A percentile compares a stretch with the other conserved stretches of the same genome.
Conservation (phyloP, 2,329 filamentous ascomycete genomes). For the Cyphellophora attinorum region DNA sequence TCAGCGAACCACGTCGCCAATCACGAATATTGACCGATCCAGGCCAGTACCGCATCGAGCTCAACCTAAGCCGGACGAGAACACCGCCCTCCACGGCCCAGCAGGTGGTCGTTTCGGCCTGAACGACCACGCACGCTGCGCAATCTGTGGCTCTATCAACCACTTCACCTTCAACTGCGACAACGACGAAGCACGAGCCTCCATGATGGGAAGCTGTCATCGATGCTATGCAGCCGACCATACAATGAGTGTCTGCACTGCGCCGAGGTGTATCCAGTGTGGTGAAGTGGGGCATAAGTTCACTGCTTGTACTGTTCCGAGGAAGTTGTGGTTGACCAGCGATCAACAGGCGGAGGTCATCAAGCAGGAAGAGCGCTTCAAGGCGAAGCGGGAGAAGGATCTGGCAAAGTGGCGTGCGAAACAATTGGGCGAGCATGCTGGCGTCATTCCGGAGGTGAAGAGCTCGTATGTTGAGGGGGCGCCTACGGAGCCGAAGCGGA, state of each 20-base stretch:
- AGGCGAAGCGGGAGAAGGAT: constrained; percentile 23
- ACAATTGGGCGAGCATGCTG: constrained; percentile 35
- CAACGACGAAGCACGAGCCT: constrained; percentile 30
- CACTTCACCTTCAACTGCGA: constrained; percentile 37
- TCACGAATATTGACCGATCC: no score
- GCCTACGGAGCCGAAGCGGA: constrained; percentile 16
- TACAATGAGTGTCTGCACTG: constrained; percentile 26
- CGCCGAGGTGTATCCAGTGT: constrained; percentile 33
- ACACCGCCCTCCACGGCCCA: constrained; percentile 22
- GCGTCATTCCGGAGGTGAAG: constrained; percentile 29
- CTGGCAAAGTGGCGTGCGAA: constrained; percentile 29
- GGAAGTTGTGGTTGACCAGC: constrained; percentile 25
- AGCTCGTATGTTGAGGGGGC: constrained; percentile 10
- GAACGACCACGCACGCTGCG: constrained; percentile 32
- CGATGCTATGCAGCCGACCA: constrained; percentile 33
- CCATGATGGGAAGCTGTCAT: constrained; percentile 29
- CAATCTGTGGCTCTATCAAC: constrained; percentile 34
- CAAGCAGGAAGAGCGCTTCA: constrained; percentile 28
- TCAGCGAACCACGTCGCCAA: background rate
- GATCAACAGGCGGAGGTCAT: constrained; percentile 26
- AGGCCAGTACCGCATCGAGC: background rate
- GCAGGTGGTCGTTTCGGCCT: constrained; percentile 34
- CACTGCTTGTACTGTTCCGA: constrained; percentile 22
- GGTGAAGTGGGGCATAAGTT: constrained; percentile 33
- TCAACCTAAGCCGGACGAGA: background rate